A percentile compares a stretch with the other conserved stretches of the same genome.
These are phyloP conservation scores for Monilinia fructigena DNA, from an alignment of 2,329 filamentous ascomycete genomes.

Conservation along the genomic window DNA sequence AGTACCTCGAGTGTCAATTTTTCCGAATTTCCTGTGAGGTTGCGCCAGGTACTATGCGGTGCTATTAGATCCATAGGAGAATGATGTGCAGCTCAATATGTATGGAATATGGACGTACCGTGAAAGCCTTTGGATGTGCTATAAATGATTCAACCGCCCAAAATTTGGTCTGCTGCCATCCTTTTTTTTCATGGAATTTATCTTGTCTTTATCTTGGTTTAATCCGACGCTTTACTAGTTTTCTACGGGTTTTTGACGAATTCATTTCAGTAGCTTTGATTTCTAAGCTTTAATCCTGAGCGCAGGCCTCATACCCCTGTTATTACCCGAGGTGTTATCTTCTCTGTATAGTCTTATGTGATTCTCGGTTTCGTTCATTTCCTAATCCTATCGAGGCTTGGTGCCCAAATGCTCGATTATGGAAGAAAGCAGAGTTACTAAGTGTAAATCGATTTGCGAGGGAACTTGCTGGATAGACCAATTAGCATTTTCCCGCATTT, in stretches of 20 bases:
- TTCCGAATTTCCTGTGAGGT: not conserved
- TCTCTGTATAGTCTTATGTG: not conserved
- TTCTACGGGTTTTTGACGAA: not conserved
- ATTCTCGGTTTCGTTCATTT: not conserved
- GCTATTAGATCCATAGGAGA: no score
- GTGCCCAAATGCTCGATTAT: not conserved
- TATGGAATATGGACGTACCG: not conserved
- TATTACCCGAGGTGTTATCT: not conserved
- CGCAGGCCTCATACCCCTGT: not conserved
- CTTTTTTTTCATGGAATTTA: not conserved
- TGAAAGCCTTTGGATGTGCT: not conserved
- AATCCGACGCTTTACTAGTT: not conserved
- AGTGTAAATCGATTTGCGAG: not conserved
- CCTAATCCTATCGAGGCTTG: rapidly evolving
- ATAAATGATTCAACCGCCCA: not conserved
- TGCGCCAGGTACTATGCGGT: not conserved
- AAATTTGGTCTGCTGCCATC: not conserved
- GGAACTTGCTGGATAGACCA: not conserved
- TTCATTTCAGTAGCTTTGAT: not conserved
- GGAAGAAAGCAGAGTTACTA: no score
- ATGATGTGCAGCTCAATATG: not conserved
- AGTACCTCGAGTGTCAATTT: not conserved
- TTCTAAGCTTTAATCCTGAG: not conserved
- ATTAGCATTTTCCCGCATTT: not conserved
- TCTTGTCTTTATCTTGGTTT: not conserved